Conservation (phyloP, 345 rosid genomes). For the Erucastrum elatum region DNA sequence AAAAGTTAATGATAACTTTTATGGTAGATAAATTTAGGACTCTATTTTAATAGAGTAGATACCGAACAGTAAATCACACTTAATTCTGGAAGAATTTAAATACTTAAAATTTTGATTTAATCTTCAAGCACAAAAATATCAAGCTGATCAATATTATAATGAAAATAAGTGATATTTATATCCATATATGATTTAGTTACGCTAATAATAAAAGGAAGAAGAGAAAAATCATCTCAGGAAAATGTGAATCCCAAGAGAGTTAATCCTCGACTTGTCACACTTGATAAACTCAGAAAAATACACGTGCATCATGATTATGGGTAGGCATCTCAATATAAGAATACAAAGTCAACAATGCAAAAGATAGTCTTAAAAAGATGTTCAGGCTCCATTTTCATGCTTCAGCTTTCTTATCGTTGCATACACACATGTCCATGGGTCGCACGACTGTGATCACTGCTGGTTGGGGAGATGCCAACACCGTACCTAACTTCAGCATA, state of each 20-base stretch:
- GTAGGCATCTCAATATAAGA: background rate
- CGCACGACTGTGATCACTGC: constrained; percentile 14
- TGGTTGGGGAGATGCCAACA: constrained; percentile 27
- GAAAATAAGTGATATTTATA: constrained; percentile 20
- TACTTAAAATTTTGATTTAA: background rate
- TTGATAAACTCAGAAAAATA: constrained; percentile 7
- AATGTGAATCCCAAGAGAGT: constrained; percentile 11
- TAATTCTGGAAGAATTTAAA: too few relatives aligned
- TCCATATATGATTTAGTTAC: constrained; percentile 23
- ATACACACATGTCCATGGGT: constrained; percentile 10
- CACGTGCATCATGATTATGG: constrained; percentile 16
- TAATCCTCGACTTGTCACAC: constrained; percentile 36
- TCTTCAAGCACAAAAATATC: background rate
- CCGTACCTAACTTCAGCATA: constrained; percentile 34
- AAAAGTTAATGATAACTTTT: too few relatives aligned
- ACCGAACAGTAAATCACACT: too few relatives aligned
- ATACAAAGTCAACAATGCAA: constrained; percentile 32
- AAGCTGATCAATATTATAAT: background rate
- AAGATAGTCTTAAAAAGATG: constrained; percentile 5
- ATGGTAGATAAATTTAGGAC: too few relatives aligned
- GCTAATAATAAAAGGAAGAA: constrained; percentile 27
- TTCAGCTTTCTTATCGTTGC: constrained; percentile 36
- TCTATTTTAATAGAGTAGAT: too few relatives aligned
- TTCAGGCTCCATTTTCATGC: constrained; percentile 9
- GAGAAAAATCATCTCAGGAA: constrained; percentile 12